Conservation (phyloP, 2,329 filamentous ascomycete genomes). For the Exophiala sp. region DNA sequence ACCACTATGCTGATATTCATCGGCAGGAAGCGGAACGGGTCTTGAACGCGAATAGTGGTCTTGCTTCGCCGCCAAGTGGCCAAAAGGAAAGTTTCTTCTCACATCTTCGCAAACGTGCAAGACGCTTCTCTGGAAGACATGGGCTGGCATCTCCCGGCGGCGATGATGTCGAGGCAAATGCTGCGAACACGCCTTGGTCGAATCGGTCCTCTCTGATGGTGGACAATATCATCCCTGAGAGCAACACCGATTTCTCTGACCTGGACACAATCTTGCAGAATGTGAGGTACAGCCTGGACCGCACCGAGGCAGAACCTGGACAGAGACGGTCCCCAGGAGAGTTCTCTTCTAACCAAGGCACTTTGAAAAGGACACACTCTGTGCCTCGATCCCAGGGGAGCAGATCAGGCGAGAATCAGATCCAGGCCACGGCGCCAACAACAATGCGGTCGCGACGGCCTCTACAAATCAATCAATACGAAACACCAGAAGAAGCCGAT, state of each 20-base stretch:
- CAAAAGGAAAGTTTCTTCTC: slow-evolving; percentile 98
- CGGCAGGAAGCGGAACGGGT: slow-evolving; percentile 86
- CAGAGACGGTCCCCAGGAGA: slow-evolving; percentile 13
- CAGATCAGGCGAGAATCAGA: slow-evolving; percentile 21
- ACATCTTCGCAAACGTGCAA: slow-evolving; percentile 85
- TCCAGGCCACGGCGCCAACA: slow-evolving; percentile 55
- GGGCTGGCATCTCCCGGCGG: slow-evolving; percentile 71
- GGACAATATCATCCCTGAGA: slow-evolving; percentile 45
- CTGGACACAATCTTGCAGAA: slow-evolving; percentile 57
- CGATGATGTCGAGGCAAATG: slow-evolving; percentile 89
- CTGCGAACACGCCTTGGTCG: slow-evolving; percentile 82
- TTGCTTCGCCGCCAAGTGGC: slow-evolving; percentile 68
- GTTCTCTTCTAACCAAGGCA: slow-evolving; percentile 18
- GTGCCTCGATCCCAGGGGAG: slow-evolving; percentile 25
- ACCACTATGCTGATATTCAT: slow-evolving; percentile 85
- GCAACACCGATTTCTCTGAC: slow-evolving; percentile 51
- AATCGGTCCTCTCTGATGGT: slow-evolving; percentile 79
- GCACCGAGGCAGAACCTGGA: slow-evolving; percentile 10
- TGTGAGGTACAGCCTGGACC: slow-evolving; percentile 54
- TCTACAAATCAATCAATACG: slow-evolving; percentile 71
- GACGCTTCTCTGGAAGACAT: slow-evolving; percentile 85
- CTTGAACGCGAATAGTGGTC: slow-evolving; percentile 70
- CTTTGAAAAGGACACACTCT: slow-evolving; percentile 26
- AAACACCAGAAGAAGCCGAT: slow-evolving; percentile 93
- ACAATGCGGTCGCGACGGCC: slow-evolving; percentile 76